Percentiles rank a stretch among this genome's conserved stretches.
Evolutionary conservation across 495 filamentous ascomycete species (phyloP).

Genomic region (Cladorrhinum samala): DNA sequence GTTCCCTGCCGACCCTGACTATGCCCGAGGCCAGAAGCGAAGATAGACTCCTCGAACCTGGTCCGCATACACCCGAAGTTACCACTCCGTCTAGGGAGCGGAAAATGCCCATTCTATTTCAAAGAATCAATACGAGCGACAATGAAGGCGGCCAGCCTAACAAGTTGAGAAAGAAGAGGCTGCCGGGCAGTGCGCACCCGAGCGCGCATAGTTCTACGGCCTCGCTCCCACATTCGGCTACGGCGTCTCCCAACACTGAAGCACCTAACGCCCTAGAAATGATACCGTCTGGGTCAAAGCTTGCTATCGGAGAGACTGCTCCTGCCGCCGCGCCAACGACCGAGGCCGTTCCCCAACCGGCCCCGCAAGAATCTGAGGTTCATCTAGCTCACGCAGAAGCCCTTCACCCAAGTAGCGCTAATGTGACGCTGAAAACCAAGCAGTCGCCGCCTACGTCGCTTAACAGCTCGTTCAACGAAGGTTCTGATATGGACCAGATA

Average conservation of each 20-base stretch:
- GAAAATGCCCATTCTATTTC: constrained; percentile 61
- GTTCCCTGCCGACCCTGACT: constrained; percentile 8
- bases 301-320: constrained; percentile 16
- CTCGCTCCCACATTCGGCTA: constrained; percentile 52
- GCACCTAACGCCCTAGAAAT: constrained; percentile 33
- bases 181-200: constrained; percentile 63
- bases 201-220: constrained; percentile 82
- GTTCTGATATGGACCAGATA: constrained; percentile 66
- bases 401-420: constrained; percentile 31
- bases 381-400: constrained; percentile 2
- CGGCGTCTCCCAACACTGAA: constrained; percentile 33
- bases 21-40: constrained; percentile 38
- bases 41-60: constrained; percentile 38
- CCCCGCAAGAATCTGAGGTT: neutral
- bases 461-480: constrained; percentile 69
- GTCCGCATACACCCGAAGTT: constrained; percentile 31
- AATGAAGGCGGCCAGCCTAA: constrained; percentile 69
- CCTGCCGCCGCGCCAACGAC: constrained; percentile 15
- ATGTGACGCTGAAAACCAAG: constrained; percentile 54
- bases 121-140: constrained; percentile 55
- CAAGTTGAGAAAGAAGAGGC: constrained; percentile 76
- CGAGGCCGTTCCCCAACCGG: constrained; percentile 9
- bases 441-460: constrained; percentile 63
- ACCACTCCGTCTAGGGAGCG: constrained; percentile 65
- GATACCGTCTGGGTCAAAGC: constrained; percentile 22